These are phyloP conservation scores for Ogataea zsoltii DNA, from an alignment of 805 yeast species.

Conservation along the genomic window DNA sequence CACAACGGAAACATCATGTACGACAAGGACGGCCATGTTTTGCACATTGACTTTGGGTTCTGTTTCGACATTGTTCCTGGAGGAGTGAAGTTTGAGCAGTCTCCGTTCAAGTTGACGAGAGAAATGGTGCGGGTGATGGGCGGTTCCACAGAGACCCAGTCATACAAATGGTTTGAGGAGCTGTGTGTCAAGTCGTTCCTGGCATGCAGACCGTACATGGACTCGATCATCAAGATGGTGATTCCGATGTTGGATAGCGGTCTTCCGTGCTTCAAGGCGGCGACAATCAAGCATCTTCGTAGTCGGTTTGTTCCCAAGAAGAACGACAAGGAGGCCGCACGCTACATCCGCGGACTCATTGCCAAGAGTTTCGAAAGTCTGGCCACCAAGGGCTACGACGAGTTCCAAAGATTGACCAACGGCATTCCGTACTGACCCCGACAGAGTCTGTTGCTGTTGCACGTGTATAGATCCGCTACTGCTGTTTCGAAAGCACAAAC, in stretches of 20 bases:
- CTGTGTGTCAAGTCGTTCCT: conserved; percentile 90
- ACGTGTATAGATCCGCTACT: no score
- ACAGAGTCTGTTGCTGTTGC: neutral
- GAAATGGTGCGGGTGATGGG: conserved; percentile 98
- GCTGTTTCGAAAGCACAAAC: no score
- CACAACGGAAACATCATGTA: conserved; percentile 98
- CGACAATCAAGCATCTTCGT: conserved; percentile 77
- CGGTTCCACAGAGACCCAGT: conserved; percentile 81
- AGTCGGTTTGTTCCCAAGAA: conserved; percentile 79
- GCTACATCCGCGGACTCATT: conserved; percentile 72
- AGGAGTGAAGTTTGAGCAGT: conserved; percentile 97
- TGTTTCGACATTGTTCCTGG: conserved; percentile 99
- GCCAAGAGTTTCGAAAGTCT: conserved; percentile 80
- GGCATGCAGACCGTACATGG: conserved; percentile 85
- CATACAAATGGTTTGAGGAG: conserved; percentile 92
- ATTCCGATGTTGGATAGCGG: conserved; percentile 94
- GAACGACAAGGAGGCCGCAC: conserved; percentile 82
- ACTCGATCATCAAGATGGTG: conserved; percentile 80
- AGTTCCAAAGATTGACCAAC: conserved; percentile 92
- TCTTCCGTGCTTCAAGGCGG: conserved; percentile 90
- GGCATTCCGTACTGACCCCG: conserved; percentile 82
- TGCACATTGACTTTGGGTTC: conserved; percentile 98
- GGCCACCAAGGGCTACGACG: conserved; percentile 94
- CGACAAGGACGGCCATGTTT: conserved; percentile 90
- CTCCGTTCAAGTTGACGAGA: conserved; percentile 92